Base-by-base conservation (phyloP, 805 yeast genomes). In the Diddensiella santjacobensis region DNA sequence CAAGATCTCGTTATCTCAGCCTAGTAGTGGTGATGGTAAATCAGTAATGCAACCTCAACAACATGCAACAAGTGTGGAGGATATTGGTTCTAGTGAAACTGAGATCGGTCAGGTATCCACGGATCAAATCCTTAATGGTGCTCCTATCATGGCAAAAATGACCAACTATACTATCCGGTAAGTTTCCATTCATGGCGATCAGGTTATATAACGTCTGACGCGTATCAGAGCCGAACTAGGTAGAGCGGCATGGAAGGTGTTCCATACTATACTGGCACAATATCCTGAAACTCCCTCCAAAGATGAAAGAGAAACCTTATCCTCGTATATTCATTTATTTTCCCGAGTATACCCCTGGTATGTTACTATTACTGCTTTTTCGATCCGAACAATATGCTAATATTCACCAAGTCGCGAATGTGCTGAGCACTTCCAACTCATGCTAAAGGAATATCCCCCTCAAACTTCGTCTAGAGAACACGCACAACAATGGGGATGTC, bases 401-500 rank as follows among this genome's bases (percentile, higher is more conserved):
- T 8, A 23, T 4, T 15, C 15, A 8, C 4, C 24, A 8, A 44
- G 56, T 43, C 52, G 63, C 2, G 97, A 91, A 63, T 93, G 98
- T 68, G 97, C 99, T 0, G 73, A 87, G 55, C 98, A 93, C 66
- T 93, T 93, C 66, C 84, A 78, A 54, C 68, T 77, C 61, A 68
- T 91, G 55, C 67, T 93, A 48, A 61, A 71, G 48, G 74, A 83
- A 58, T 82, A 72, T 60, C 98, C 99, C 1, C 96, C 96, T 2
- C 99, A 93, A 61, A 74, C 84, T 2, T 72, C 79, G 4, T 75
- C 84, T 19, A 74, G 96, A 49, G 80, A 81, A 52, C 77, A 79
- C 2, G 98, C 99, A 1, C 88, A 96, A 0, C 69, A 87, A 55
- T 93, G 99, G 99, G 99, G 99, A 1, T 93, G 99, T 63, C 84